A percentile compares a stretch with the other conserved stretches of the same genome.
phyloP scores from a whole-genome alignment of 2,329 filamentous ascomycete species.

The Xylariaceae sp. region DNA sequence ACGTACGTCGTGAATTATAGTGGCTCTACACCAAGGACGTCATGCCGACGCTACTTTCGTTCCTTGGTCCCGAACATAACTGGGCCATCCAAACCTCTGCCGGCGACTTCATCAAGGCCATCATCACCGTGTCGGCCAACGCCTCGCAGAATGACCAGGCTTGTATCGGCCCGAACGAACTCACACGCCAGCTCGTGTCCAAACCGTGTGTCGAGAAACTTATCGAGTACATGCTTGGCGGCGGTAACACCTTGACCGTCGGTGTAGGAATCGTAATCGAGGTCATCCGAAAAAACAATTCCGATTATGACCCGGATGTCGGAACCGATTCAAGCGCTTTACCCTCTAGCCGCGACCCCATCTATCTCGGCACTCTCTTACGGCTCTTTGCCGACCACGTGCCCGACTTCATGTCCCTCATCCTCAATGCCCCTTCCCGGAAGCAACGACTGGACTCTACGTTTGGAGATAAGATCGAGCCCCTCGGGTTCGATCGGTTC shows the following conservation, averaged over 20 bases:
- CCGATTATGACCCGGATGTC: conserved; percentile 94
- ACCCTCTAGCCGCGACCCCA: conserved; percentile 86
- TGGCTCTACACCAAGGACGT: conserved; percentile 92
- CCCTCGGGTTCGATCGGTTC: conserved; percentile 94
- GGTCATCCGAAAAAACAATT: conserved; percentile 99
- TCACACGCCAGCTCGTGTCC: conserved; percentile 93
- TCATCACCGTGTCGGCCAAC: conserved; percentile 98
- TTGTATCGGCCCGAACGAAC: conserved; percentile 97
- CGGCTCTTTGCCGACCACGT: conserved; percentile 89
- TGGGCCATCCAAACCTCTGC: conserved; percentile 94
- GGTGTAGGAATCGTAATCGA: conserved; percentile 98
- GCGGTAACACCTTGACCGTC: conserved; percentile 92
- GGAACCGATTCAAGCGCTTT: conserved; percentile 76
- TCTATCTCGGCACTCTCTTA: conserved; percentile 89
- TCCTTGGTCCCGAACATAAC: conserved; percentile 80
- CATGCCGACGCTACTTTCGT: conserved; percentile 83
- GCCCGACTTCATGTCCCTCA: conserved; percentile 89
- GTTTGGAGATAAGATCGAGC: conserved; percentile 89
- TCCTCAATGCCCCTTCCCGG: conserved; percentile 75
- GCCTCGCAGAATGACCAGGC: conserved; percentile 97
- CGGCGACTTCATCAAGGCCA: conserved; percentile 96
- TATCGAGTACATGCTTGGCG: conserved; percentile 89
- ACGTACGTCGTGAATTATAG: conserved; percentile 46
- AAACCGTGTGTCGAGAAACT: conserved; percentile 79
- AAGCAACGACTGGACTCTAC: conserved; percentile 80